Base-by-base conservation (phyloP, 2,329 filamentous ascomycete species). In the Diplodia intermedia region DNA sequence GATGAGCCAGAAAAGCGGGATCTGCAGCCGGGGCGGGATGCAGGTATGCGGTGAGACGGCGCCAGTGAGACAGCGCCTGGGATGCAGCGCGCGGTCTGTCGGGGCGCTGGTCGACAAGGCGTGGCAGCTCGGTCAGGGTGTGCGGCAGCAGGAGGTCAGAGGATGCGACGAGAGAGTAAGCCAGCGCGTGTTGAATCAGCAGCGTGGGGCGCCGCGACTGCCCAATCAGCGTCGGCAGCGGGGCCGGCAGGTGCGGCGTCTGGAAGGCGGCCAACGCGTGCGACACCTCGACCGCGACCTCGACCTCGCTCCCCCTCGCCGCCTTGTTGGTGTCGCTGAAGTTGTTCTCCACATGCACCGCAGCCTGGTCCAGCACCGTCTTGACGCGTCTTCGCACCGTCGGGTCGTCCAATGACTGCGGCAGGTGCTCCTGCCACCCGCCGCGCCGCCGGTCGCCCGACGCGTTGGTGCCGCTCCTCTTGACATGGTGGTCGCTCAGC, bases 281-380 rank as follows among this genome's bases (percentile, higher is more conserved):
- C 31, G 5, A 6, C 31, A 33, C 31, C 31, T 8, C 31, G 6
- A 33, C 31, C 5, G 1, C 31, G 6, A 33, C 31, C 31, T 8
- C 31, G 8, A 7, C 8, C 31, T 33, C 57, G 14, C 15, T n/a
- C 20, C 50, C 55, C 53, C n/a, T 18, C 36, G 40, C 56, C 14
- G 26, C 23, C 57, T 49, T 26, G 14, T 23, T 18, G 7, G 12
- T 20, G 33, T 57, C 55, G 55, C 55, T 40, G 55, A 57, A 57
- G n/a, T 43, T 43, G 55, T 57, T 57, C 33, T 57, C 55, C n/a
- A 57, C 36, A 23, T 57, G 55, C 55, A 57, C 55, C 33, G 18
- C 55, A 15, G 55, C 55, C 55, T 57, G 55, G 55, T 57, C 55
- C 55, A 57, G 36, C 55, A 57, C n/a, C 14, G 55, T 36, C 20